A percentile compares a stretch with the other conserved stretches of the same genome.
Conservation (phyloP, 495 filamentous ascomycete genomes). For the Pyrenopolyporus hunteri region DNA sequence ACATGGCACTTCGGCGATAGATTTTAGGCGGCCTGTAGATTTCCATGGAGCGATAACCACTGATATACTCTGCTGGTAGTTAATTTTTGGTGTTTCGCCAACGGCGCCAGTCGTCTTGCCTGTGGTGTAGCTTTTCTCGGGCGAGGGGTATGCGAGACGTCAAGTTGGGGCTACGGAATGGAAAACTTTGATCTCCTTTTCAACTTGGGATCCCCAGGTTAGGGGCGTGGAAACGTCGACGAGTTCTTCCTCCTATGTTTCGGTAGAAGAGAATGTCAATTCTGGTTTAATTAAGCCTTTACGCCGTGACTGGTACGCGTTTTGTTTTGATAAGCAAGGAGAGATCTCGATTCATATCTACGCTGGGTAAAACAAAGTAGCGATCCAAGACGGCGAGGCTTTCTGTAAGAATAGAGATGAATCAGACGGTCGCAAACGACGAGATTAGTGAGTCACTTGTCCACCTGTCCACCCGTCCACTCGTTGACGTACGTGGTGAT, state of each 20-base stretch:
- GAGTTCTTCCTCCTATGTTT: constrained; percentile 17
- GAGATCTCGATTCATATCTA: too few relatives aligned
- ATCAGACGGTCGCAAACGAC: too few relatives aligned
- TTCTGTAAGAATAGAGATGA: too few relatives aligned
- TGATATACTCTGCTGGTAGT: constrained; percentile 31
- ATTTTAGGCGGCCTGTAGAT: constrained; percentile 38
- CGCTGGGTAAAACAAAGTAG: too few relatives aligned
- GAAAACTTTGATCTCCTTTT: constrained; percentile 20
- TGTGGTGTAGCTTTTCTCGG: constrained; percentile 16
- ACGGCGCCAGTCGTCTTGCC: constrained; percentile 22
- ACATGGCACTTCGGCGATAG: constrained; percentile 28
- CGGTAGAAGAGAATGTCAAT: constrained; percentile 33
- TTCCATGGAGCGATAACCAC: constrained; percentile 14
- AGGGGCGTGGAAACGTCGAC: constrained; percentile 16
- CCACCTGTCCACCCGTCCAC: too few relatives aligned
- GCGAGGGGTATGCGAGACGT: constrained; percentile 21
- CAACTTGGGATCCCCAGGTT: constrained; percentile 17
- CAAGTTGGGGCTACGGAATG: constrained; percentile 23
- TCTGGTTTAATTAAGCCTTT: background rate
- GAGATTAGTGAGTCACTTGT: too few relatives aligned
- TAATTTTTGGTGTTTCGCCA: constrained; percentile 28
- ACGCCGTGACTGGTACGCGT: background rate
- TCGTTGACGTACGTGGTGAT: too few relatives aligned
- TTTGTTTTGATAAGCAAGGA: background rate
- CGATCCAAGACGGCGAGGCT: too few relatives aligned